A percentile compares a stretch with the other conserved stretches of the same genome.
Evolutionary conservation across 1,139 yeast genomes (phyloP).

Genomic region (Lodderomyces theae): DNA sequence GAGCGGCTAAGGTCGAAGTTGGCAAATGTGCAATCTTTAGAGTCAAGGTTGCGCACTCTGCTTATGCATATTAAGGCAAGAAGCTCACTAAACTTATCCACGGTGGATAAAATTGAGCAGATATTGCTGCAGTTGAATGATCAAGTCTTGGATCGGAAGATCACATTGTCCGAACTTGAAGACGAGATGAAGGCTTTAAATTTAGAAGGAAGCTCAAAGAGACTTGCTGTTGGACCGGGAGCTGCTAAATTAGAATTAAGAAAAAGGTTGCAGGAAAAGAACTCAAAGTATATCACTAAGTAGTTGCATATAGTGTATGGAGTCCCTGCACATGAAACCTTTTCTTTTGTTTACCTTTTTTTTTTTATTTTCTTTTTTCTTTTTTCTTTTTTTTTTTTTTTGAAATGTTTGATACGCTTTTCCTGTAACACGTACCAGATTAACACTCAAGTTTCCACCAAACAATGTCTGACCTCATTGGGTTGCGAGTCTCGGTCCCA

Average conservation of each 20-base stretch:
- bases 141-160: slow-evolving; percentile 16
- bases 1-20: slow-evolving; percentile 21
- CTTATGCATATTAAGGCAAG: slow-evolving; percentile 29
- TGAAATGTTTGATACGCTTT: neutral
- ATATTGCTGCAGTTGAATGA: slow-evolving; percentile 24
- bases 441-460: slow-evolving; percentile 2
- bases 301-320: neutral
- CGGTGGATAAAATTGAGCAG: slow-evolving; percentile 21
- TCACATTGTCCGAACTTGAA: slow-evolving; percentile 16
- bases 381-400: slow-evolving; percentile 5
- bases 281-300: slow-evolving; percentile 2
- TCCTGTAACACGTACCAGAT: neutral
- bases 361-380: no score
- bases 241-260: slow-evolving; percentile 11
- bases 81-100: slow-evolving; percentile 13
- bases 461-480: slow-evolving; percentile 27
- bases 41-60: slow-evolving; percentile 18
- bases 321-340: no score
- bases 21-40: slow-evolving; percentile 16
- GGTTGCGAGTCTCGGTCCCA: slow-evolving; percentile 39
- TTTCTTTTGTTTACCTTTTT: slow-evolving; percentile 1
- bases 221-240: neutral
- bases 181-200: slow-evolving; percentile 12
- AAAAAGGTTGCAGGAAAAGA: slow-evolving; percentile 8
- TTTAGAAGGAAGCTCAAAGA: neutral